Evolutionary conservation across 495 filamentous ascomycete species (phyloP).

Genomic region (Penicillium coffeae): DNA sequence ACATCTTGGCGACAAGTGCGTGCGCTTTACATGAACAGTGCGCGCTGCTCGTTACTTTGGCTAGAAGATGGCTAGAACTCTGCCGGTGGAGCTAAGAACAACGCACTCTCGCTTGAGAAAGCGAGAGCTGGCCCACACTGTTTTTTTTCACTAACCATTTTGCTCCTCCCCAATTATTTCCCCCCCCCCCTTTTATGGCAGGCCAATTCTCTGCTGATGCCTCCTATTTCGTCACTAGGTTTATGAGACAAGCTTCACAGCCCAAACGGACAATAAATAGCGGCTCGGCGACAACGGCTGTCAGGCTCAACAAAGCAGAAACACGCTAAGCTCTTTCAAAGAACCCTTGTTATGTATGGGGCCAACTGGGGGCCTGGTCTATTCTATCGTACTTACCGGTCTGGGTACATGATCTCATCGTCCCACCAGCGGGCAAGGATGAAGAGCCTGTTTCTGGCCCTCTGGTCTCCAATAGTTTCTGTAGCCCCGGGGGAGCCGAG

Average conservation of each 20-base stretch:
- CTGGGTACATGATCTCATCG: conserved; percentile 25
- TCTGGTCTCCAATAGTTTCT: conserved; percentile 3
- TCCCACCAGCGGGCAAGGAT: conserved; percentile 12
- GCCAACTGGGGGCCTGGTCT: not conserved
- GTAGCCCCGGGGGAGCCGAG: conserved; percentile 3
- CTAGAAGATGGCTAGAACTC: not conserved
- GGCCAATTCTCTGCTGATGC: too few species aligned
- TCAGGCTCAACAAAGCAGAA: conserved; percentile 16
- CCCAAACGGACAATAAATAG: too few species aligned
- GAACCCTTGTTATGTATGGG: too few species aligned
- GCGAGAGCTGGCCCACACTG: not conserved
- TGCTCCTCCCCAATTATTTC: not conserved
- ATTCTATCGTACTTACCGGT: conserved; percentile 1
- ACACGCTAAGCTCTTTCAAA: conserved; percentile 7
- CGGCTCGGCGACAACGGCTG: conserved; percentile 25
- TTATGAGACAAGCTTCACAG: too few species aligned
- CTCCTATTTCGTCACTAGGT: too few species aligned
- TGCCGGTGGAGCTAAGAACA: not conserved
- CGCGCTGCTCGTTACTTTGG: not conserved
- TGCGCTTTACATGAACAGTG: too few species aligned
- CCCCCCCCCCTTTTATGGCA: not conserved
- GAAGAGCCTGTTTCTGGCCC: conserved; percentile 2
- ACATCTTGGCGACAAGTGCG: conserved; percentile 3
- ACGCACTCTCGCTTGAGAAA: conserved; percentile 3
- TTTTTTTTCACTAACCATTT: too few species aligned